Evolutionary conservation across 345 rosid genomes (phyloP).

Genomic region (Nasturtium officinale): DNA sequence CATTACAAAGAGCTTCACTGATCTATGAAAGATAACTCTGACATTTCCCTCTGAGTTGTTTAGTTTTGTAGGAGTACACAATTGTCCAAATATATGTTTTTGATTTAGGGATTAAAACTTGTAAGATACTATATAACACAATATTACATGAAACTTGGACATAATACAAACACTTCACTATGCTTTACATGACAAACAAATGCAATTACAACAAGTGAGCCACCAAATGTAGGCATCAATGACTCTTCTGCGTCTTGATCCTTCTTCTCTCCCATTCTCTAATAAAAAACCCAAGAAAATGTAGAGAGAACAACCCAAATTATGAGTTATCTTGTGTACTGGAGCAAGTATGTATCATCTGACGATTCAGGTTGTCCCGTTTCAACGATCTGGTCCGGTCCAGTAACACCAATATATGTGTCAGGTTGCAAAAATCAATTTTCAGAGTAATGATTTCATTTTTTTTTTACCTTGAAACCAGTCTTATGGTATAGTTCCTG

Average conservation of each 20-base stretch:
- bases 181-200: slow-evolving; percentile 14
- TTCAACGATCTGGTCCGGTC: slow-evolving; percentile 60
- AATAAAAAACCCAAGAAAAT: slow-evolving; percentile 10
- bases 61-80: neutral
- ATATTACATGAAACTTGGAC: slow-evolving; percentile 12
- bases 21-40: neutral
- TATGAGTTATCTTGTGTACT: slow-evolving; percentile 36
- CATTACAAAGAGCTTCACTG: slow-evolving; percentile 11
- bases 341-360: slow-evolving; percentile 69
- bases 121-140: neutral
- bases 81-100: neutral
- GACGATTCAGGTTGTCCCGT: slow-evolving; percentile 50
- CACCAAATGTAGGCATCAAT: slow-evolving; percentile 14
- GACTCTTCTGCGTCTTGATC: neutral
- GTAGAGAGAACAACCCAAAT: slow-evolving; percentile 22
- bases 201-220: neutral
- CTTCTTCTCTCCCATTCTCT: slow-evolving; percentile 27
- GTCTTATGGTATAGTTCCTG: slow-evolving; percentile 63
- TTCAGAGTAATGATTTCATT: slow-evolving; percentile 12
- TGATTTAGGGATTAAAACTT: neutral
- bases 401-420: slow-evolving; percentile 23
- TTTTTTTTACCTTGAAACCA: slow-evolving; percentile 73
- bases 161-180: slow-evolving; percentile 1
- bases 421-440: neutral
- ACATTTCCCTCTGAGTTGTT: slow-evolving; percentile 15